A percentile compares a stretch with the other conserved stretches of the same genome.
Conservation (phyloP, 2,329 filamentous ascomycete genomes). For the Aspergillus flavus region DNA sequence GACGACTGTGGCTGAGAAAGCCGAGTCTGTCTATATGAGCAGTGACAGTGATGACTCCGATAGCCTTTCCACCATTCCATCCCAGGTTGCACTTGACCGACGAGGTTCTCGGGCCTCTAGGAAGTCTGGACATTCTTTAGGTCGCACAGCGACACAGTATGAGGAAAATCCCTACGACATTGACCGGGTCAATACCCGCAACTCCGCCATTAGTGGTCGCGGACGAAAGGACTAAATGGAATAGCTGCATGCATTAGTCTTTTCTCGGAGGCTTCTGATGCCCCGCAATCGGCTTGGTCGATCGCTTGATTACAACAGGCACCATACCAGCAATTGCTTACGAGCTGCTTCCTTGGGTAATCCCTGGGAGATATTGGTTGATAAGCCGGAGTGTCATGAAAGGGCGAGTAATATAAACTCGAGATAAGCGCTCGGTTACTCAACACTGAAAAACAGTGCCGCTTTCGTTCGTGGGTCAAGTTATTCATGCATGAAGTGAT, state of each 20-base stretch:
- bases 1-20: neutral
- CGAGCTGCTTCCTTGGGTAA: neutral
- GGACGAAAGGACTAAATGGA: neutral
- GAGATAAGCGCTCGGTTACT: neutral
- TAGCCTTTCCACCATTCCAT: conserved; percentile 3
- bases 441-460: neutral
- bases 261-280: neutral
- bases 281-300: neutral
- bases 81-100: neutral
- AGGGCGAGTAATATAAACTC: neutral
- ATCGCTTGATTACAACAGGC: neutral
- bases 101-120: conserved; percentile 4
- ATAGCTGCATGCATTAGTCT: neutral
- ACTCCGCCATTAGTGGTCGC: conserved; percentile 2
- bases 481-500: neutral
- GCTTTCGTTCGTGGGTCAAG: neutral
- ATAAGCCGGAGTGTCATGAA: neutral
- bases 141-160: conserved; percentile 7
- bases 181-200: conserved; percentile 11
- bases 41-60: conserved; percentile 2
- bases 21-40: neutral
- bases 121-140: conserved; percentile 4
- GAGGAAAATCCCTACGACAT: conserved; percentile 18
- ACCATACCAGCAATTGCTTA: neutral
- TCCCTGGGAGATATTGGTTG: neutral